Evolutionary conservation across 148 eudicot genomes (phyloP).

Genomic region (Selenicereus undatus): DNA sequence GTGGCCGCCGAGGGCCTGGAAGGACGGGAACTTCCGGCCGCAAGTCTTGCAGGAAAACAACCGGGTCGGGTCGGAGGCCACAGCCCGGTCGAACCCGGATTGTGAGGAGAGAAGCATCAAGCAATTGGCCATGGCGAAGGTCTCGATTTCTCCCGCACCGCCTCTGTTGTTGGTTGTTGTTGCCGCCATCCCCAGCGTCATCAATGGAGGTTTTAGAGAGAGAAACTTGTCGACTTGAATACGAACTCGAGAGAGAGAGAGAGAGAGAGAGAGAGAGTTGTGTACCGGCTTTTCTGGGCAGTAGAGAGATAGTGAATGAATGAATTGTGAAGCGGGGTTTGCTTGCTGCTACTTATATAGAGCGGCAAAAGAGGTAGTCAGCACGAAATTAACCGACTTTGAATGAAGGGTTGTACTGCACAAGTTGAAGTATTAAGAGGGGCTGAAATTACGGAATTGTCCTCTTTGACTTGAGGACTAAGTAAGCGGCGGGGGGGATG

Average conservation of each 20-base stretch:
- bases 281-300: not conserved
- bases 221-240: not conserved
- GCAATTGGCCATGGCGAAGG: constrained; percentile 10
- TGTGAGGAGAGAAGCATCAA: constrained; percentile 4
- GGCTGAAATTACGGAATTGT: constrained; percentile 14
- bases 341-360: not conserved
- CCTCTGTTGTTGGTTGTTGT: not conserved
- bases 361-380: not conserved
- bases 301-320: not conserved
- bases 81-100: not conserved
- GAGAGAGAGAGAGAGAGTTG: not conserved
- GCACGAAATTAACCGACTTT: not conserved
- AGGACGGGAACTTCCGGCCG: constrained; percentile 39
- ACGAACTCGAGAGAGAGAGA: not conserved
- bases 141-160: constrained; percentile 1
- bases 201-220: no score
- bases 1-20: constrained; percentile 73
- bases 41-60: constrained; percentile 54
- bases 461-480: constrained; percentile 31
- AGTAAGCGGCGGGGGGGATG: constrained; percentile 17
- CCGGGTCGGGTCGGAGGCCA: constrained; percentile 7
- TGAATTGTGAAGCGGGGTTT: not conserved
- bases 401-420: not conserved
- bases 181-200: no score
- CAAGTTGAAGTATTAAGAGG: not conserved